Base-by-base conservation (phyloP, 257 asterid genomes). In the Phtheirospermum japonicum region DNA sequence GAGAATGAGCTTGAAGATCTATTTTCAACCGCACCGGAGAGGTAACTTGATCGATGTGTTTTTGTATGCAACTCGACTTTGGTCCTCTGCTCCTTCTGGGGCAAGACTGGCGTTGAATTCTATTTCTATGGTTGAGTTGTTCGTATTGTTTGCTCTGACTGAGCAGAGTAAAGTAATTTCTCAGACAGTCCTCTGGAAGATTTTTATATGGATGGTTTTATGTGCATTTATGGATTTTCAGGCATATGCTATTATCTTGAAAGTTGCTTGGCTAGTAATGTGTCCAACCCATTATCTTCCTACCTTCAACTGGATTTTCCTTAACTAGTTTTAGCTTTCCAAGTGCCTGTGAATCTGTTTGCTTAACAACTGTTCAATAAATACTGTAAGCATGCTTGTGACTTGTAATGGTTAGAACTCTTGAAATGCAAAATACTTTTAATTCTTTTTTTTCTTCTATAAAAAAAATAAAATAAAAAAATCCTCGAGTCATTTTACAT, bases 21-120 rank as follows among this genome's bases (percentile, higher is more conserved):
- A 58, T 93, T 89, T 78, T 89, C 99, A 70, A 87, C 99, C 61
- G 94, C 99, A 72, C 97, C 97, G 59, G 92, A 87, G 73, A 83
- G 95, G 99, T 89, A 64, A 16, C 42, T 53, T 57, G 59, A 66
- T 26, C 61, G 32, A 32, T 37, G 17, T 40, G 11, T 51, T 36
- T 69, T 48, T 59, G 11, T 46, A 13, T 58, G 60, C 61, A 42
- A 43, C 14, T 62, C 13, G 42, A 48, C 54, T 37, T 61, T 48
- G 33, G 59, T 58, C 59, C 48, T 46, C 58, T 50, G 17, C 57
- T 57, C 37, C 60, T 34, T 34, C 26, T 17, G 34, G 49, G 59
- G 54, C 17, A 39, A 46, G 45, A 63, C 62, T 49, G 30, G 43
- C 61, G 28, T 64, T 65, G 45, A 58, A 28, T 57, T 63, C 11